phyloP scores from a whole-genome alignment of 2,329 filamentous ascomycete genomes.

The Cladosporium sp. region DNA sequence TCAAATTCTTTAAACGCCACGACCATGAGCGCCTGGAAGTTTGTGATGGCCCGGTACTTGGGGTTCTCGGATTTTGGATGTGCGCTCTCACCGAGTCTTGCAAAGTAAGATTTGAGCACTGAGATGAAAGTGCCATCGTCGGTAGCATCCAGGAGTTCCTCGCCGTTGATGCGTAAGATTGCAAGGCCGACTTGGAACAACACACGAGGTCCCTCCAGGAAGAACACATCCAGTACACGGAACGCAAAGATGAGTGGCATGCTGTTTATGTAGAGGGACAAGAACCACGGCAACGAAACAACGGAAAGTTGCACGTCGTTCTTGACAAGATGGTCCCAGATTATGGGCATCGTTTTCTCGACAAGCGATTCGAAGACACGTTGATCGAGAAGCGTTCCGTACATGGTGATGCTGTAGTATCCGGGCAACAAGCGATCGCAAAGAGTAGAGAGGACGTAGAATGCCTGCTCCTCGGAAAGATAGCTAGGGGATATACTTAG shows the following conservation, averaged over 20 bases:
- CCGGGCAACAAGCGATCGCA: conserved; percentile 91
- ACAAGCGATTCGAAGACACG: conserved; percentile 96
- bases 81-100: conserved; percentile 87
- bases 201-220: conserved; percentile 95
- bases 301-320: conserved; percentile 96
- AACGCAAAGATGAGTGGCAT: conserved; percentile 99
- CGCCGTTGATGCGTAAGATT: conserved; percentile 95
- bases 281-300: conserved; percentile 94
- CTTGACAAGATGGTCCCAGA: conserved; percentile 97
- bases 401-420: conserved; percentile 99
- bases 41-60: conserved; percentile 87
- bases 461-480: conserved; percentile 93
- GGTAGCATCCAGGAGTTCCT: conserved; percentile 85
- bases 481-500: conserved; percentile 54
- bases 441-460: conserved; percentile 84
- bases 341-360: conserved; percentile 97
- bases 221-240: conserved; percentile 94
- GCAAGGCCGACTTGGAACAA: conserved; percentile 94
- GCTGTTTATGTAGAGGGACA: conserved; percentile 97
- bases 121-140: conserved; percentile 98
- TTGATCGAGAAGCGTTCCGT: conserved; percentile 92
- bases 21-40: conserved; percentile 98
- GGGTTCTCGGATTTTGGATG: conserved; percentile 94
- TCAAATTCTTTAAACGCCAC: conserved; percentile 98
- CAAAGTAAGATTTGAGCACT: conserved; percentile 91